phyloP scores from a whole-genome alignment of 805 yeast species.

The Metschnikowia matae region DNA sequence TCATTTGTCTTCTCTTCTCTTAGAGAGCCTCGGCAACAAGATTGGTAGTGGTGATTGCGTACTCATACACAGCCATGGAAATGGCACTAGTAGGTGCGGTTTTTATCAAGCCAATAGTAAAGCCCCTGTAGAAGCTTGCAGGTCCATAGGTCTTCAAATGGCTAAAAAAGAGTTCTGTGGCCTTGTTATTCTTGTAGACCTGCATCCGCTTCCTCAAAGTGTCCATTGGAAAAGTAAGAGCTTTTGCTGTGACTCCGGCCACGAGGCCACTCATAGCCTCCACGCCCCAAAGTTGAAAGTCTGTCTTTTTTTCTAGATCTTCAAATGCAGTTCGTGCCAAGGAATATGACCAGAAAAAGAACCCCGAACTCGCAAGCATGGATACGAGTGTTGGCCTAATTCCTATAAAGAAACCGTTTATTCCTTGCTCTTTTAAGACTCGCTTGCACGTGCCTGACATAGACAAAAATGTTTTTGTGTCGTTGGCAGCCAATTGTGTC shows the following conservation, averaged over 20 bases:
- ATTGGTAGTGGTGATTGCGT: constrained; percentile 17
- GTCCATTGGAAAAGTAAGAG: constrained; percentile 79
- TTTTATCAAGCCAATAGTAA: constrained; percentile 64
- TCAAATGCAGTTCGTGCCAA: constrained; percentile 36
- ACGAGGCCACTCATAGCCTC: constrained; percentile 64
- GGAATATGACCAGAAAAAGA: constrained; percentile 71
- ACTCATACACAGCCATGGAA: constrained; percentile 64
- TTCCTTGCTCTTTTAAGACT: constrained; percentile 34
- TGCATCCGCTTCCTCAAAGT: constrained; percentile 76
- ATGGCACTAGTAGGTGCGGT: constrained; percentile 77
- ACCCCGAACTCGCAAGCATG: constrained; percentile 66
- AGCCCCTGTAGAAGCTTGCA: constrained; percentile 70
- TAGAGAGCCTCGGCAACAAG: background rate
- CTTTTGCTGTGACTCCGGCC: constrained; percentile 76
- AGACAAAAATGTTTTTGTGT: constrained; percentile 33
- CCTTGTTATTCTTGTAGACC: constrained; percentile 33
- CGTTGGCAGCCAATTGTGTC: constrained; percentile 77
- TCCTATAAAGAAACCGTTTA: constrained; percentile 48
- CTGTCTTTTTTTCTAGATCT: constrained; percentile 16
- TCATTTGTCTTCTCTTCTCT: background rate
- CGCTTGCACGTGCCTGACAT: constrained; percentile 23
- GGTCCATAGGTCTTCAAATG: constrained; percentile 57
- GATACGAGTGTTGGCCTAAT: constrained; percentile 51
- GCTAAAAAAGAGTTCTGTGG: constrained; percentile 25
- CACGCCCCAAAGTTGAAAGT: constrained; percentile 28